Conservation (phyloP, 2,329 filamentous ascomycete genomes). For the Graphiopsis chlorocephala region DNA sequence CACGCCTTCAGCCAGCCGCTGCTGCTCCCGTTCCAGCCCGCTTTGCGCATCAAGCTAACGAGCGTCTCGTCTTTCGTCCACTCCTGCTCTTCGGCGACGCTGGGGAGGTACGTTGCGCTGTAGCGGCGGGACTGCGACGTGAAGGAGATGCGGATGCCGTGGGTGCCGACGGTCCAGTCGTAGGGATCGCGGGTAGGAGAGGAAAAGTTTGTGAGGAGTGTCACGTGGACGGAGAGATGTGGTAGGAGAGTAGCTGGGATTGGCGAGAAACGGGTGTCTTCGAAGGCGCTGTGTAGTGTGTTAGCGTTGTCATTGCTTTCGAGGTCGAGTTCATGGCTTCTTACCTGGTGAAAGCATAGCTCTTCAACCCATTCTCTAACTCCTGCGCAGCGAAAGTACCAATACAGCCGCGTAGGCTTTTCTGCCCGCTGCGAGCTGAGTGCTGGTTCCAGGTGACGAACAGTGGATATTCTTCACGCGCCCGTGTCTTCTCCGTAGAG, state of each 20-base stretch:
- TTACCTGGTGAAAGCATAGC: conserved; percentile 78
- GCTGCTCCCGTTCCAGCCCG: conserved; percentile 72
- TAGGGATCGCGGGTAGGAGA: conserved; percentile 61
- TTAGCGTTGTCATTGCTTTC: conserved; percentile 8
- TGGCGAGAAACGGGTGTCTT: conserved; percentile 61
- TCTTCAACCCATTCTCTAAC: conserved; percentile 68
- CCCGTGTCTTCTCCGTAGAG: conserved; percentile 1
- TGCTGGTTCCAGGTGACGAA: conserved; percentile 95
- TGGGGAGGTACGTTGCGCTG: conserved; percentile 86
- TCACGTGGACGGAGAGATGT: conserved; percentile 72
- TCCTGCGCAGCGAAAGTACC: conserved; percentile 84
- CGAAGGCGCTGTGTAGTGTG: conserved; percentile 52
- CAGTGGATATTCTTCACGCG: conserved; percentile 58
- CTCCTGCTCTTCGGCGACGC: conserved; percentile 87
- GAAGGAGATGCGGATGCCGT: conserved; percentile 87
- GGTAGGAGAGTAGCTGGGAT: conserved; percentile 65
- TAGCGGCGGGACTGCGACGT: conserved; percentile 68
- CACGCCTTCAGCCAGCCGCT: conserved; percentile 55
- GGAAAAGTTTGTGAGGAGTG: conserved; percentile 63
- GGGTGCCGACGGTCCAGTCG: conserved; percentile 83
- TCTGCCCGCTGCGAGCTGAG: conserved; percentile 53
- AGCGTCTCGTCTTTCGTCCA: conserved; percentile 94
- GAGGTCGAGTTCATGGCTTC: conserved; percentile 24
- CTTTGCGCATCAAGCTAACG: conserved; percentile 87
- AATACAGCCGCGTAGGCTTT: conserved; percentile 85